phyloP scores from a whole-genome alignment of 1,139 yeast genomes.

The Zygoascus hellenicus region DNA sequence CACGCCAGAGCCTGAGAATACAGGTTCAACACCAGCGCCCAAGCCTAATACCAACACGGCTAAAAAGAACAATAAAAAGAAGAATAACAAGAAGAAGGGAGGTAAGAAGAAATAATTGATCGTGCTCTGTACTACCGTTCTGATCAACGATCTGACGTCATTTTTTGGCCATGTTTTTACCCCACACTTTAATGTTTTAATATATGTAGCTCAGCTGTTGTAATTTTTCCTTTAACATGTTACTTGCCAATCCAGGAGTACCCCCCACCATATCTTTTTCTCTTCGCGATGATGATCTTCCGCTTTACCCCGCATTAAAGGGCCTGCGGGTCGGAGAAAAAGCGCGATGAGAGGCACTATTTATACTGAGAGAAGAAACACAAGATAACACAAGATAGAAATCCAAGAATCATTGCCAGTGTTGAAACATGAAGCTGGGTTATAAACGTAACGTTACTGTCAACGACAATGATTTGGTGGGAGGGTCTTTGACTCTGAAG shows the following conservation, averaged over 20 bases:
- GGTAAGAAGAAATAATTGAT: conserved; percentile 16
- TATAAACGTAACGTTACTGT: background rate
- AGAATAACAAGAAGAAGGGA: conserved; percentile 23
- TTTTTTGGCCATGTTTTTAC: background rate
- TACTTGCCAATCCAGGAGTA: background rate
- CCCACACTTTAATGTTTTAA: too few relatives aligned
- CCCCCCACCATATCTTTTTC: background rate
- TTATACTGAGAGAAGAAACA: too few relatives aligned
- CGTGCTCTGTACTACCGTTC: background rate
- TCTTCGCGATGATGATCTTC: too few relatives aligned
- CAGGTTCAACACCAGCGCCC: background rate
- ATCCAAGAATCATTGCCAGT: too few relatives aligned
- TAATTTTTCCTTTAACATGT: background rate
- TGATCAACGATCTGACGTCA: background rate
- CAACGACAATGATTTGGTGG: conserved; percentile 1
- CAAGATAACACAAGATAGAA: too few relatives aligned
- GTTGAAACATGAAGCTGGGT: background rate
- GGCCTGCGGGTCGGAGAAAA: background rate
- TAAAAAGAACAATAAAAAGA: conserved; percentile 18
- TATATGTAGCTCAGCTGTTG: too few relatives aligned
- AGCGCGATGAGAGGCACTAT: too few relatives aligned
- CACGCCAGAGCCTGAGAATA: conserved; percentile 2
- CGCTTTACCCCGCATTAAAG: too few relatives aligned
- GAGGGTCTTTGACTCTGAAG: background rate
- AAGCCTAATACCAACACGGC: background rate